Evolutionary conservation across 441 rosid genomes (phyloP).

Genomic region (Geranium incanum): DNA sequence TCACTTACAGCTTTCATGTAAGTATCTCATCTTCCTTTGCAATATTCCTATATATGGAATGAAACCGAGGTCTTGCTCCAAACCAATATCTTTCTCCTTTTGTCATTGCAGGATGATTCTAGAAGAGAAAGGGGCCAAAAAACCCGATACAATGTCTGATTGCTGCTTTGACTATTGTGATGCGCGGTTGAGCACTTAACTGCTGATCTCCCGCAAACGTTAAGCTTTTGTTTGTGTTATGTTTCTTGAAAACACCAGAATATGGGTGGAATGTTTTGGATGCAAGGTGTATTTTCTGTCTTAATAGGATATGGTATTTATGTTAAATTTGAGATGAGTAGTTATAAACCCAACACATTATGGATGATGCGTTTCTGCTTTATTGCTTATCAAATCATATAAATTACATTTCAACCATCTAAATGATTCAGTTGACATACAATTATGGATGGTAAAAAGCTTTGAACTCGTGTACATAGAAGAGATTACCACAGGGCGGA

Average conservation of each 20-base stretch:
- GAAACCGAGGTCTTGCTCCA: not conserved
- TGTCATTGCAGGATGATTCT: not conserved
- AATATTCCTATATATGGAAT: not conserved
- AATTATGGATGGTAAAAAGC: no score
- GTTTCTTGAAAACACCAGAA: not conserved
- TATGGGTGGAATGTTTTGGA: not conserved
- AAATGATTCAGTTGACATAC: no score
- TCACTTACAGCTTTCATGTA: slow-evolving; percentile 22
- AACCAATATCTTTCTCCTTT: not conserved
- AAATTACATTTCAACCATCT: no score
- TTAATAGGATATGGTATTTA: not conserved
- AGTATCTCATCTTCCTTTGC: not conserved
- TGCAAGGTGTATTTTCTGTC: not conserved
- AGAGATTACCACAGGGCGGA: no score
- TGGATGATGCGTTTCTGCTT: no score
- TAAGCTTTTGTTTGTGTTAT: not conserved
- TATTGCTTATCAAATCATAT: no score
- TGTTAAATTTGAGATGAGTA: no score
- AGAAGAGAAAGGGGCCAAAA: not conserved
- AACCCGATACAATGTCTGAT: not conserved
- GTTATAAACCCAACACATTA: no score
- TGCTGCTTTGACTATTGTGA: not conserved
- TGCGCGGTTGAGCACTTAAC: not conserved
- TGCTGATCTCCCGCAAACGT: not conserved
- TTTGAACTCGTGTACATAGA: no score